These are phyloP conservation scores for Pneumocystis canis DNA, from an alignment of 1,139 yeast species.

Conservation along the genomic window DNA sequence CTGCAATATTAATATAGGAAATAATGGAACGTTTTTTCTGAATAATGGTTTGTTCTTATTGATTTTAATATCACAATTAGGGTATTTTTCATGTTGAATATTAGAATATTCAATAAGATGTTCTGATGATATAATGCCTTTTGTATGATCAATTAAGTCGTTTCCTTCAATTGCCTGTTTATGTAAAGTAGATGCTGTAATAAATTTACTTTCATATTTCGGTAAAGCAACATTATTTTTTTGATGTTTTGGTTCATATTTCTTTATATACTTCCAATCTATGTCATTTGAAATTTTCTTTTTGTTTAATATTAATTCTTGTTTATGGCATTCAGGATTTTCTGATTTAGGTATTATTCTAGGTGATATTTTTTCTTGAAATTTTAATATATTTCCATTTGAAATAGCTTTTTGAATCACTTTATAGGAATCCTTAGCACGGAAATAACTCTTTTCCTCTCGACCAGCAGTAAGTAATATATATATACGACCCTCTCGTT, in stretches of 20 bases:
- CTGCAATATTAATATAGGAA: not conserved
- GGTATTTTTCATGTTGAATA: not conserved
- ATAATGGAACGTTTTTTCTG: not conserved
- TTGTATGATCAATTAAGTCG: not conserved
- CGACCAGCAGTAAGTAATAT: slow-evolving; percentile 53
- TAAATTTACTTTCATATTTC: not conserved
- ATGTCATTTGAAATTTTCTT: not conserved
- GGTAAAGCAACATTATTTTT: not conserved
- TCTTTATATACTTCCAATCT: not conserved
- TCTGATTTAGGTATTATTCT: slow-evolving; percentile 1
- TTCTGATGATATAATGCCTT: not conserved
- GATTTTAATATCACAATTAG: not conserved
- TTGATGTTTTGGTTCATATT: not conserved
- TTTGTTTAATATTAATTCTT: not conserved
- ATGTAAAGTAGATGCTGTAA: not conserved
- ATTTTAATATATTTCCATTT: slow-evolving; percentile 22
- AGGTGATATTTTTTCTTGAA: slow-evolving; percentile 34
- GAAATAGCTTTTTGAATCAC: slow-evolving; percentile 52
- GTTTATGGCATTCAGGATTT: not conserved
- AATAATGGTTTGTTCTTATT: not conserved
- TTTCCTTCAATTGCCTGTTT: not conserved
- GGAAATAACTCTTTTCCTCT: slow-evolving; percentile 66
- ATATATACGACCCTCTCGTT: slow-evolving; percentile 74
- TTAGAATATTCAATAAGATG: not conserved
- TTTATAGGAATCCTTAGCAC: slow-evolving; percentile 73